These are phyloP conservation scores for Penicillium egyptiacum DNA, from an alignment of 495 filamentous ascomycete genomes.

Conservation along the genomic window DNA sequence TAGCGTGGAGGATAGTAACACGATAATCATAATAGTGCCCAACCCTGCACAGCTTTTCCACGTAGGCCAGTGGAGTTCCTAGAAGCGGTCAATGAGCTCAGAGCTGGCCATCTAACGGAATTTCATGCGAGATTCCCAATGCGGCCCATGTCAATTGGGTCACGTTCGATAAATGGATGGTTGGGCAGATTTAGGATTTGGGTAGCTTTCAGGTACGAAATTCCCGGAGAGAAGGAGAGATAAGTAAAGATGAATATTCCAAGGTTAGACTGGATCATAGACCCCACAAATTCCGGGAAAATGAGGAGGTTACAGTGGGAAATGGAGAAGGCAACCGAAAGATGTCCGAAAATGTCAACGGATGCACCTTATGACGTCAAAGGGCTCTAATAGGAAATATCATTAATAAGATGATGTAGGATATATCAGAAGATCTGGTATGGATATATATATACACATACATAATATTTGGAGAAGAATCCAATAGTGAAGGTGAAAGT, in stretches of 20 bases:
- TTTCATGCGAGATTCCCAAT: slow-evolving; percentile 4
- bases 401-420: slow-evolving; percentile 1
- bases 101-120: neutral
- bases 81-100: slow-evolving; percentile 8
- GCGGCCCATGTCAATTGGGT: slow-evolving; percentile 2
- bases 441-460: too few species aligned
- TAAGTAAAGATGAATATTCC: neutral
- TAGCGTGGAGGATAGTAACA: neutral
- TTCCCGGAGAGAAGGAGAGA: neutral
- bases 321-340: neutral
- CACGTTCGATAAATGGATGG: neutral
- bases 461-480: too few species aligned
- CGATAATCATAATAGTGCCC: neutral
- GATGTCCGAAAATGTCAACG: neutral
- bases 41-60: slow-evolving; percentile 3
- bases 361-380: slow-evolving; percentile 2
- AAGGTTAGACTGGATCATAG: too few species aligned
- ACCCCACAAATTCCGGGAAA: slow-evolving; percentile 1
- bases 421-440: too few species aligned
- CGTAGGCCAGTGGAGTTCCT: slow-evolving; percentile 1
- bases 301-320: neutral
- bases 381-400: neutral
- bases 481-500: too few species aligned
- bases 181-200: slow-evolving; percentile 1
- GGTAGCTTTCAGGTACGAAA: slow-evolving; percentile 9